A percentile compares a stretch with the other conserved stretches of the same genome.
Evolutionary conservation across 108 stramenopile species (phyloP).

Genomic region (Nannochloropsis granulata): DNA sequence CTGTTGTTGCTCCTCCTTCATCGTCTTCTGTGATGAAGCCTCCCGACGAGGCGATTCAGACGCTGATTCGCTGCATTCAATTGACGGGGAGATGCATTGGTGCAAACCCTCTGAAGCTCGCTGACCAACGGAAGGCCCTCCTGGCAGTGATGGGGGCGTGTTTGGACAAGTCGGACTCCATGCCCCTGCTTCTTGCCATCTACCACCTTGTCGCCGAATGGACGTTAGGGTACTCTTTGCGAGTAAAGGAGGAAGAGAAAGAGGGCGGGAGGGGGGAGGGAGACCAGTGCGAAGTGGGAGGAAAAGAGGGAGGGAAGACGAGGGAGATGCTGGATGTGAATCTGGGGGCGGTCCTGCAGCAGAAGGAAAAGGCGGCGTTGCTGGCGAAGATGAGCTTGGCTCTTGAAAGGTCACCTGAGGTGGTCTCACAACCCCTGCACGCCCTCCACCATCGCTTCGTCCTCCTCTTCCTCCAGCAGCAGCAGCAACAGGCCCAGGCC

Average conservation of each 20-base stretch:
- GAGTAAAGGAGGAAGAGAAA: not conserved
- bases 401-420: slow-evolving; percentile 21
- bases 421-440: slow-evolving; percentile 8
- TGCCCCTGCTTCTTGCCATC: not conserved
- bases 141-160: not conserved
- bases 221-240: not conserved
- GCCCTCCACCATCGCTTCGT: not conserved
- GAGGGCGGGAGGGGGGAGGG: not conserved
- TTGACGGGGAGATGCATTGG: not conserved
- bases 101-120: not conserved
- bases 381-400: slow-evolving; percentile 4
- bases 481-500: not conserved
- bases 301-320: too few relatives aligned
- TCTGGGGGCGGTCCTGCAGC: not conserved
- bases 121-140: not conserved
- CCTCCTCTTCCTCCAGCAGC: not conserved
- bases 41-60: not conserved
- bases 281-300: not conserved
- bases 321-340: not conserved
- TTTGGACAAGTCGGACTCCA: not conserved
- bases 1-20: not conserved
- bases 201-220: not conserved
- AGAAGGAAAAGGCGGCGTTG: slow-evolving; percentile 9
- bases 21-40: not conserved
- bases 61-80: not conserved